Conservation (phyloP, 371 early-diverging fungal species). For the Apophysomyces sp. region DNA sequence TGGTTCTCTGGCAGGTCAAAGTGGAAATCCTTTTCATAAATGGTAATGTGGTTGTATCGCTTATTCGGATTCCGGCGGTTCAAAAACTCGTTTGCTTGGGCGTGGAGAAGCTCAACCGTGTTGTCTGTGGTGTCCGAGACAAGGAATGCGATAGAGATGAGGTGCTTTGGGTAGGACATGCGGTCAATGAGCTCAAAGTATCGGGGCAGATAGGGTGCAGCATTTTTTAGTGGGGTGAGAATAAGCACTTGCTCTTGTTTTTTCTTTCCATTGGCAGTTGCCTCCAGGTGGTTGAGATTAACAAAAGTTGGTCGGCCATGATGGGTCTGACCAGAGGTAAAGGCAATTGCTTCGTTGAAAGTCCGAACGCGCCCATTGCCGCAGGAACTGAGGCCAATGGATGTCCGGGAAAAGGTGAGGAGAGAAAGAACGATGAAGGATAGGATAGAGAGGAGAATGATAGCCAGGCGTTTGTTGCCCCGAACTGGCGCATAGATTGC, state of each 20-base stretch:
- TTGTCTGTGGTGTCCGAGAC: slow-evolving; percentile 60
- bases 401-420: neutral
- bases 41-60: slow-evolving; percentile 46
- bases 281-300: slow-evolving; percentile 19
- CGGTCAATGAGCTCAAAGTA: slow-evolving; percentile 58
- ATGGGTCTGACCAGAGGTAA: slow-evolving; percentile 10
- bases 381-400: neutral
- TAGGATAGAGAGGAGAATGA: slow-evolving; percentile 25
- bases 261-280: slow-evolving; percentile 19
- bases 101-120: slow-evolving; percentile 43
- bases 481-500: slow-evolving; percentile 24
- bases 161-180: slow-evolving; percentile 50
- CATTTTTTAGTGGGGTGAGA: slow-evolving; percentile 59
- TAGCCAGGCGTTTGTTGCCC: slow-evolving; percentile 32
- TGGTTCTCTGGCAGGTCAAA: slow-evolving; percentile 49
- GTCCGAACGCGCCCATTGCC: slow-evolving; percentile 3
- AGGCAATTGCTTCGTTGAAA: slow-evolving; percentile 29
- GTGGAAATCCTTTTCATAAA: slow-evolving; percentile 59
- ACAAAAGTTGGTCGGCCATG: slow-evolving; percentile 6
- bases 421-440: slow-evolving; percentile 22
- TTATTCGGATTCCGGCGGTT: slow-evolving; percentile 12
- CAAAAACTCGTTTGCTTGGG: slow-evolving; percentile 26
- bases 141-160: slow-evolving; percentile 57
- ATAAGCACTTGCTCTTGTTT: slow-evolving; percentile 45
- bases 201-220: slow-evolving; percentile 50